Conservation (phyloP, 768 basidiomycete species). For the Panaeolus cyanescens region DNA sequence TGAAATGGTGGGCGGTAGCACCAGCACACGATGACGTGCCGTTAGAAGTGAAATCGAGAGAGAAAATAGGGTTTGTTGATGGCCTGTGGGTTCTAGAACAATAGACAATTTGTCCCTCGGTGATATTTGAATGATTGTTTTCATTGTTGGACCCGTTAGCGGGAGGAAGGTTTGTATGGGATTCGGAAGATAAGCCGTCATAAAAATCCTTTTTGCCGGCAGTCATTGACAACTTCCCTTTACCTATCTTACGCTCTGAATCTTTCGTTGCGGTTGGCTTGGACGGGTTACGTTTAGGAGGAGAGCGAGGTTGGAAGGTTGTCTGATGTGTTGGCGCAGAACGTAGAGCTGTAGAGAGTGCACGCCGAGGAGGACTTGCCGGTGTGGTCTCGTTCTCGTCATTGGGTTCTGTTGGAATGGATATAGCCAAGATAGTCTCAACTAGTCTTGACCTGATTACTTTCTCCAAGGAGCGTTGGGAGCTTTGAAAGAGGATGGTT, state of each 20-base stretch:
- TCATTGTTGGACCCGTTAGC: not conserved
- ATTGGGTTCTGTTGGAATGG: slow-evolving; percentile 31
- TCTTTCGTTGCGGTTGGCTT: slow-evolving; percentile 3
- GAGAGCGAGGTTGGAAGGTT: slow-evolving; percentile 6
- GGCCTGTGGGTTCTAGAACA: slow-evolving; percentile 79
- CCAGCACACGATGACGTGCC: slow-evolving; percentile 58
- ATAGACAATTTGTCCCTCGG: slow-evolving; percentile 48
- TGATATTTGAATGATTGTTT: too few relatives aligned
- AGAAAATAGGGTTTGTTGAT: slow-evolving; percentile 82
- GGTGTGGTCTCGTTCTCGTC: slow-evolving; percentile 5
- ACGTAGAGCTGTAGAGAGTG: slow-evolving; percentile 8
- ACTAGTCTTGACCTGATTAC: slow-evolving; percentile 73
- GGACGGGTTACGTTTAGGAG: not conserved
- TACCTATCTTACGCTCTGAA: slow-evolving; percentile 3
- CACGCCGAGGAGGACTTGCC: slow-evolving; percentile 6
- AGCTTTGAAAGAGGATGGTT: slow-evolving; percentile 20
- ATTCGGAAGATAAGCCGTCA: not conserved
- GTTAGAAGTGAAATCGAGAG: slow-evolving; percentile 50
- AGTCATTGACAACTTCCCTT: slow-evolving; percentile 5
- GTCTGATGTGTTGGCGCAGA: slow-evolving; percentile 20
- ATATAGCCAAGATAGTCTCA: slow-evolving; percentile 72
- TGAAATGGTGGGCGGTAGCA: slow-evolving; percentile 51
- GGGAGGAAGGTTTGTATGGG: not conserved
- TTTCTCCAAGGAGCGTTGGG: slow-evolving; percentile 58
- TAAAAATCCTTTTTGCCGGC: not conserved